Base-by-base conservation (phyloP, 495 filamentous ascomycete species). In the Lepraria neglecta region DNA sequence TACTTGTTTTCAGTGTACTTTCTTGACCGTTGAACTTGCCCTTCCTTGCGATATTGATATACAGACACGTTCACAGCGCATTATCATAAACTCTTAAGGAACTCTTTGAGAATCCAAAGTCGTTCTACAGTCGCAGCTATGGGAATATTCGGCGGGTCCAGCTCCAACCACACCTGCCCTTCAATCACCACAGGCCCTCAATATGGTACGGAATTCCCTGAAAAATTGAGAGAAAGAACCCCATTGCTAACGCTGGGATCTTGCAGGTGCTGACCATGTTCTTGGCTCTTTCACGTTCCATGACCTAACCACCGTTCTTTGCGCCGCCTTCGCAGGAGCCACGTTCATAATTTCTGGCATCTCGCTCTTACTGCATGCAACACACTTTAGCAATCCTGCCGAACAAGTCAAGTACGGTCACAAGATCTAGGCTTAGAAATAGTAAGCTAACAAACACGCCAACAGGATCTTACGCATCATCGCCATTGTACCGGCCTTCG, bases 401-500 rank as follows among this genome's bases (percentile, higher is more conserved):
- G 66, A 71, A 45, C 72, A 73, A 52, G 40, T 68, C 33, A 73
- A 73, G 72, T 74, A 62, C 62, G 63, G 17, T 15, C 11, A 10
- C 70, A 70, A 21, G 69, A 73, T 70, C 60, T 66, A 61, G 69
- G 68, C 27, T 21, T 1, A n/a, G 2, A 5, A 9, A 24, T 10
- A n/a, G 15, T 15, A 52, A 52, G 27, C 58, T 53, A 15, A 60
- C 6, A 6, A 15, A 60, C 6, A 6, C 2, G 17, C 14, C 1
- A 15, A 3, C 38, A 53, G 58, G 9, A 60, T 60, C 35, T 11
- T 60, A 15, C 46, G 58, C 15, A 60, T 60, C 38, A 58, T 57
- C 38, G 35, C 56, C 6, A 46, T 76, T 9, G 57, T 72, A 4
- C 71, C 71, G 0, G 21, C 66, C 10, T 74, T 71, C 40, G 61